Percentiles rank a stretch among this genome's conserved stretches.
Conservation (phyloP, 352 stramenopile species). For the Pythium utonaiense region DNA sequence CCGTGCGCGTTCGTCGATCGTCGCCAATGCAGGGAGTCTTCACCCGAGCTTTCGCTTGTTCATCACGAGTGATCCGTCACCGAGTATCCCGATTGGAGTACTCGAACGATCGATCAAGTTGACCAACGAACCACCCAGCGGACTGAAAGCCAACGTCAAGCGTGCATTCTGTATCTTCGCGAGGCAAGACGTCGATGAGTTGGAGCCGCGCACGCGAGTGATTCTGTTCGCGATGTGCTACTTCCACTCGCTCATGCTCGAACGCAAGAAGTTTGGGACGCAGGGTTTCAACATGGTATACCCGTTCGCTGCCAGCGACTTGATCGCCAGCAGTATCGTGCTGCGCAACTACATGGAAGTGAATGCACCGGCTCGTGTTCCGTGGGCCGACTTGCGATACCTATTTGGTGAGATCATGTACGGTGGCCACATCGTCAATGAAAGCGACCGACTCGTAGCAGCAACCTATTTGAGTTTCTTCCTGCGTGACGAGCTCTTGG, state of each 20-base stretch:
- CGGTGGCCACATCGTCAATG: conserved; percentile 85
- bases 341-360: conserved; percentile 91
- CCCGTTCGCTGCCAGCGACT: conserved; percentile 84
- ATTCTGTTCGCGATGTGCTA: conserved; percentile 92
- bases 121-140: conserved; percentile 84
- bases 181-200: conserved; percentile 73
- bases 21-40: conserved; percentile 31
- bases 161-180: conserved; percentile 77
- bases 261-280: conserved; percentile 89
- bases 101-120: conserved; percentile 89
- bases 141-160: conserved; percentile 88
- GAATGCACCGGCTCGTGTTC: conserved; percentile 81
- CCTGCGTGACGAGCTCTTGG: conserved; percentile 84
- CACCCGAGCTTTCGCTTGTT: conserved; percentile 86
- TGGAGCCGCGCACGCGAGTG: conserved; percentile 78
- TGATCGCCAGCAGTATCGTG: conserved; percentile 80
- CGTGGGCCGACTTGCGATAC: conserved; percentile 89
- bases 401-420: conserved; percentile 90
- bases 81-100: conserved; percentile 83
- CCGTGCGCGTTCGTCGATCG: conserved; percentile 12
- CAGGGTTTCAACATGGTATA: conserved; percentile 92
- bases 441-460: conserved; percentile 74
- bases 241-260: conserved; percentile 91
- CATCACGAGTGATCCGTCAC: conserved; percentile 86
- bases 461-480: conserved; percentile 87